phyloP scores from a whole-genome alignment of 2,329 filamentous ascomycete species.

The Hypoxylon sp. region DNA sequence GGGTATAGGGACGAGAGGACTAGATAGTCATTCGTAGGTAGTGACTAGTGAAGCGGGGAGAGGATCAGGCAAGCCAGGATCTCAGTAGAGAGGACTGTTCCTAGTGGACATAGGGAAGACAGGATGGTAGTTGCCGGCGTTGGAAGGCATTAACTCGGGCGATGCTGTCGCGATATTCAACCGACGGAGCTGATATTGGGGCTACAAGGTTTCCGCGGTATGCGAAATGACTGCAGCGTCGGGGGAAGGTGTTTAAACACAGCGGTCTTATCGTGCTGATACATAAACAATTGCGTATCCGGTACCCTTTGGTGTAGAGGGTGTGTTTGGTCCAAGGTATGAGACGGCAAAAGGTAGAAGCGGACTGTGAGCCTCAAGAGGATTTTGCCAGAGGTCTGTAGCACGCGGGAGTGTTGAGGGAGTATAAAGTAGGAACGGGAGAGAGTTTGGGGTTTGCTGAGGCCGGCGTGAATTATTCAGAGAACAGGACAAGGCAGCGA shows the following conservation, averaged over 20 bases:
- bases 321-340: conserved; percentile 42
- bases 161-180: conserved; percentile 69
- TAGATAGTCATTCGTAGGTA: conserved; percentile 53
- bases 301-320: conserved; percentile 55
- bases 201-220: conserved; percentile 94
- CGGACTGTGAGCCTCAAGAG: conserved; percentile 39
- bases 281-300: conserved; percentile 85
- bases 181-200: conserved; percentile 92
- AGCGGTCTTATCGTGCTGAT: conserved; percentile 93
- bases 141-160: conserved; percentile 71
- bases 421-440: neutral
- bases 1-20: conserved; percentile 41
- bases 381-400: conserved; percentile 31
- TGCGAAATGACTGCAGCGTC: conserved; percentile 98
- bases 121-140: conserved; percentile 64
- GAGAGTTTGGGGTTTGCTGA: conserved; percentile 15
- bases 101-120: conserved; percentile 70
- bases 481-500: conserved; percentile 31
- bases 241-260: conserved; percentile 94
- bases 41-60: conserved; percentile 55
- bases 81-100: conserved; percentile 70
- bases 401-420: conserved; percentile 13
- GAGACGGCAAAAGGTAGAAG: conserved; percentile 32
- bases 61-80: conserved; percentile 60
- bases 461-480: conserved; percentile 21